Conservation (phyloP, 2,329 filamentous ascomycete species). For the Phyllosticta citrichinensis region DNA sequence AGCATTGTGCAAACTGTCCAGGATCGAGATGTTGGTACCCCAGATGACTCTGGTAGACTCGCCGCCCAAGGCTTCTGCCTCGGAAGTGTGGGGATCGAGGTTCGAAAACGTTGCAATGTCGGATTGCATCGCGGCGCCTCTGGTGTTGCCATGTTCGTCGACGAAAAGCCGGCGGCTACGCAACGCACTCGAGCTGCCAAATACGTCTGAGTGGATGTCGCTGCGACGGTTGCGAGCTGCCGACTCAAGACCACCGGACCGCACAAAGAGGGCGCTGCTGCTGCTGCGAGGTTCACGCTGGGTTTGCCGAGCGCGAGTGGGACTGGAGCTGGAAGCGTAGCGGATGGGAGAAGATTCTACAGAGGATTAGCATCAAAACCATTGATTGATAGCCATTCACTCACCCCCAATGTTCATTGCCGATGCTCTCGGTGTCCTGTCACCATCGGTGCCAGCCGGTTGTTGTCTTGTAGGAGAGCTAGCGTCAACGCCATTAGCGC, state of each 20-base stretch:
- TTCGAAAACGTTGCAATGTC: conserved; percentile 57
- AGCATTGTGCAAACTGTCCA: conserved; percentile 77
- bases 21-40: conserved; percentile 93
- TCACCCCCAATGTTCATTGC: conserved; percentile 53
- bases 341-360: conserved; percentile 85
- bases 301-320: conserved; percentile 49
- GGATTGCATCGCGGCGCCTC: conserved; percentile 40
- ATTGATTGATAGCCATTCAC: conserved; percentile 11
- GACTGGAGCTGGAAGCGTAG: conserved; percentile 85
- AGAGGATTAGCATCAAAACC: conserved; percentile 12
- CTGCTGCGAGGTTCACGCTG: conserved; percentile 64
- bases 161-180: conserved; percentile 52
- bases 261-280: conserved; percentile 78
- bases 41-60: conserved; percentile 77
- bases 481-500: conserved; percentile 22
- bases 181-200: conserved; percentile 36
- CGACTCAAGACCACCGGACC: conserved; percentile 44
- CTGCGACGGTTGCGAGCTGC: conserved; percentile 59
- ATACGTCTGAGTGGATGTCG: conserved; percentile 76
- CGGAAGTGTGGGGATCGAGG: conserved; percentile 73
- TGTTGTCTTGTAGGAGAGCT: conserved; percentile 32
- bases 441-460: conserved; percentile 43
- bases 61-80: conserved; percentile 79
- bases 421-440: conserved; percentile 62
- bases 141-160: conserved; percentile 53